Percentiles rank a stretch among this genome's conserved stretches.
Evolutionary conservation across 495 filamentous ascomycete genomes (phyloP).

Genomic region (Friedmanniomyces endolithicus): DNA sequence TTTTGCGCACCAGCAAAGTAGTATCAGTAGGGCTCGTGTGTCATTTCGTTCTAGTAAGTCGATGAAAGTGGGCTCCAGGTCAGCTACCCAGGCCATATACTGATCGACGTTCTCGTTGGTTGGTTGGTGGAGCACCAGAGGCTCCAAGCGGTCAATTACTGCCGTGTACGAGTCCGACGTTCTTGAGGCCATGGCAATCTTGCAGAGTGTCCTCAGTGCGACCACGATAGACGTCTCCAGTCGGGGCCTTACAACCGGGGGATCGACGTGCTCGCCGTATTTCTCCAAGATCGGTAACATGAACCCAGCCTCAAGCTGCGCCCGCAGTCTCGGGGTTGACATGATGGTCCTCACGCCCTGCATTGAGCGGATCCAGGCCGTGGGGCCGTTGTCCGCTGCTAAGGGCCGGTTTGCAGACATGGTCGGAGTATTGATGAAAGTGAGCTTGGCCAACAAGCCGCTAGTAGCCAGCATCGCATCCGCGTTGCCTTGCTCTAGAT

Average conservation of each 20-base stretch:
- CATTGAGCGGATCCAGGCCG: slow-evolving; percentile 7
- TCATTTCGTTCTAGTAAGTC: neutral
- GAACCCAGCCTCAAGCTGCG: neutral
- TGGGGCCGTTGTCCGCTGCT: neutral
- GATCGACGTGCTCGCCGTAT: neutral
- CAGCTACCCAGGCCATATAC: neutral
- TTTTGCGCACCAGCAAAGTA: neutral
- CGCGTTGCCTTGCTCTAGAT: slow-evolving; percentile 1
- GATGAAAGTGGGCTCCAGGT: neutral
- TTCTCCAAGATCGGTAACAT: neutral
- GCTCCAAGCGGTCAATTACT: neutral
- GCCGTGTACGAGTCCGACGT: neutral
- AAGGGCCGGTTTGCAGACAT: neutral
- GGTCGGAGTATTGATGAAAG: slow-evolving; percentile 4
- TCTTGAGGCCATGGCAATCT: neutral
- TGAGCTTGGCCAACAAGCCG: slow-evolving; percentile 3
- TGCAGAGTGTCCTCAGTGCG: neutral
- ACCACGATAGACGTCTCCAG: neutral
- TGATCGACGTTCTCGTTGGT: neutral
- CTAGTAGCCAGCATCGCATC: slow-evolving; percentile 1
- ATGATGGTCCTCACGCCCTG: slow-evolving; percentile 3
- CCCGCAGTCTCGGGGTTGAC: neutral
- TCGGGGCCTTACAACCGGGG: neutral
- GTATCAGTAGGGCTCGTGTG: neutral
- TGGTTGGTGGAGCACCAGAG: neutral